These are phyloP conservation scores for Septoria petroselini DNA, from an alignment of 2,329 filamentous ascomycete species.

Conservation along the genomic window DNA sequence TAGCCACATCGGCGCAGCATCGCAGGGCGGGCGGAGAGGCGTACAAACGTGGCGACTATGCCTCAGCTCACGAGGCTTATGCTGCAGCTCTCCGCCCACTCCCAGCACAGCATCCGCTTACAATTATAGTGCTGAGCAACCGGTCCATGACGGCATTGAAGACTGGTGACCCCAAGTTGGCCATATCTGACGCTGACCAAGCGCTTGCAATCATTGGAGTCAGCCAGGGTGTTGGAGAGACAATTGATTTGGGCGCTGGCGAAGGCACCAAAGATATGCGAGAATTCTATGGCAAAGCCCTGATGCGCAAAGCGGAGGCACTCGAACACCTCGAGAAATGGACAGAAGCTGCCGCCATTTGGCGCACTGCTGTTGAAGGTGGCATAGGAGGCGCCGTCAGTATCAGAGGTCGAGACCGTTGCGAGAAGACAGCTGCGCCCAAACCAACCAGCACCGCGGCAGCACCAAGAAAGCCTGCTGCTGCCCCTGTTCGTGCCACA, in stretches of 20 bases:
- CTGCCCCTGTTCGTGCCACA: conserved; percentile 33
- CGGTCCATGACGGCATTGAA: conserved; percentile 86
- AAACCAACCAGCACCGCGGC: conserved; percentile 57
- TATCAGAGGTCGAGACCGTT: conserved; percentile 80
- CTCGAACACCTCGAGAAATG: conserved; percentile 94
- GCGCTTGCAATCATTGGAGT: conserved; percentile 78
- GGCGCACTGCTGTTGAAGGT: conserved; percentile 77
- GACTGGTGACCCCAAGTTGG: conserved; percentile 84
- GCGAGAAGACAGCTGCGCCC: conserved; percentile 71
- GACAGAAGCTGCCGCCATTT: conserved; percentile 74
- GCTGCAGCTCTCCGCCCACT: conserved; percentile 70
- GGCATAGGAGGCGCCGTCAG: conserved; percentile 83
- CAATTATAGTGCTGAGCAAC: conserved; percentile 87
- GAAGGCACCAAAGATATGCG: conserved; percentile 75
- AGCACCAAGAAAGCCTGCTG: conserved; percentile 45
- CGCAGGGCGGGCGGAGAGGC: conserved; percentile 78
- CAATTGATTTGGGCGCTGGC: conserved; percentile 63
- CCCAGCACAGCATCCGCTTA: conserved; percentile 74
- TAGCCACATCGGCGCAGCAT: conserved; percentile 73
- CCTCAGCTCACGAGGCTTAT: conserved; percentile 79
- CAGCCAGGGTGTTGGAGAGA: conserved; percentile 74
- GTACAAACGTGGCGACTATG: conserved; percentile 92
- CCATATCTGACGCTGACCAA: conserved; percentile 77
- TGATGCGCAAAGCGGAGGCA: conserved; percentile 92
- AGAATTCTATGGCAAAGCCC: conserved; percentile 87